phyloP scores from a whole-genome alignment of 2,329 filamentous ascomycete species.

The Beauveria varroae region DNA sequence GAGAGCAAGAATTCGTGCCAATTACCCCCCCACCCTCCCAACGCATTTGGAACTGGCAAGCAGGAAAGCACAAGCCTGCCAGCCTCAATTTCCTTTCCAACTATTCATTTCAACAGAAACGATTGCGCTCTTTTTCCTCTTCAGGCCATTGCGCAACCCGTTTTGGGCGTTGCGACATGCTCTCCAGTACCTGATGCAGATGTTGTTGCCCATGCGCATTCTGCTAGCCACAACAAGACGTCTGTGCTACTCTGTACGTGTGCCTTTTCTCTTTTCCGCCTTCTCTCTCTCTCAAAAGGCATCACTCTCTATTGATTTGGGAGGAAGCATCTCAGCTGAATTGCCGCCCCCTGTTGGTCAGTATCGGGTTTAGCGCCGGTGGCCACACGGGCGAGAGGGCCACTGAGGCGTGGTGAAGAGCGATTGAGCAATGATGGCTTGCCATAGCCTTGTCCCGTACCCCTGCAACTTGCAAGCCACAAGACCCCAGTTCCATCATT shows the following conservation, averaged over 20 bases:
- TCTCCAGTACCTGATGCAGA: too few species aligned
- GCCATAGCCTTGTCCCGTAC: neutral
- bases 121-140: neutral
- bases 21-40: neutral
- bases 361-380: slow-evolving; percentile 5
- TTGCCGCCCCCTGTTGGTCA: neutral
- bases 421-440: slow-evolving; percentile 2
- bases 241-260: neutral
- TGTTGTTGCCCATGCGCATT: neutral
- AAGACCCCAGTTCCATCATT: neutral
- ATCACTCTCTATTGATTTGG: too few species aligned
- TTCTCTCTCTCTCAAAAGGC: too few species aligned
- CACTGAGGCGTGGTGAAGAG: neutral
- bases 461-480: slow-evolving; percentile 2
- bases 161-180: too few species aligned
- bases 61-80: neutral
- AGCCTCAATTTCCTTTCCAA: neutral
- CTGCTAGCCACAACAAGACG: too few species aligned
- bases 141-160: neutral
- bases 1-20: neutral
- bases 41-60: neutral
- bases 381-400: neutral
- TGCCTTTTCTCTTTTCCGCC: neutral
- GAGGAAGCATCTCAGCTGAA: neutral
- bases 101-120: neutral